phyloP scores from a whole-genome alignment of 75 land plant genomes.

The Selaginella tamariscina region DNA sequence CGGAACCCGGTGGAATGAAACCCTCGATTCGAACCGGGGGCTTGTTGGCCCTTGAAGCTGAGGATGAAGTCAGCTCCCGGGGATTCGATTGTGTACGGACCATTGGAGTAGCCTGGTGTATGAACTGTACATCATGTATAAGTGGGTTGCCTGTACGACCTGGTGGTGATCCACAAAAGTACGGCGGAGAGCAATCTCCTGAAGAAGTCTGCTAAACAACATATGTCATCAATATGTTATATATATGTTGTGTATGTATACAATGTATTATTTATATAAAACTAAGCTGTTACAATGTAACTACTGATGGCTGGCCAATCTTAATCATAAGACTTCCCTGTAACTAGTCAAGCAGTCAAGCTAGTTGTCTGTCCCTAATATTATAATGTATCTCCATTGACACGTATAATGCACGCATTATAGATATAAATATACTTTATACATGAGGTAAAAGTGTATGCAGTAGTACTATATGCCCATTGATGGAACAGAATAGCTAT shows the following conservation, averaged over 20 bases:
- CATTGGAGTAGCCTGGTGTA: slow-evolving; percentile 19
- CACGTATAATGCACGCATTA: neutral
- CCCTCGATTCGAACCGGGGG: slow-evolving; percentile 36
- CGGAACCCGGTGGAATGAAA: slow-evolving; percentile 37
- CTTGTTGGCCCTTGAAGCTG: slow-evolving; percentile 19
- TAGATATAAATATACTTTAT: slow-evolving; percentile 1
- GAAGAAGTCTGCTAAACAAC: slow-evolving; percentile 27
- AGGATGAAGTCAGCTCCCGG: too few species aligned
- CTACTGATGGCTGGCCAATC: too few species aligned
- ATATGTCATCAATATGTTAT: too few species aligned
- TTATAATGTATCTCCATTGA: neutral
- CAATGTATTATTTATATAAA: neutral
- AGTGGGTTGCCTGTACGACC: slow-evolving; percentile 69
- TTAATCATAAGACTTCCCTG: too few species aligned
- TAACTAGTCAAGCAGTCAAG: too few species aligned
- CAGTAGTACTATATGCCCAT: neutral
- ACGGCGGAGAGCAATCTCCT: slow-evolving; percentile 58
- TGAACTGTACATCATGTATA: slow-evolving; percentile 62
- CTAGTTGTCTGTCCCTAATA: too few species aligned
- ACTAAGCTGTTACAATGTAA: neutral
- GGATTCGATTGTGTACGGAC: slow-evolving; percentile 7
- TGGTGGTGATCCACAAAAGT: slow-evolving; percentile 79
- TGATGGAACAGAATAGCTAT: neutral
- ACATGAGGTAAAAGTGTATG: neutral
- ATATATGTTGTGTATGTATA: too few species aligned